Conservation (phyloP, 148 eudicot genomes). For the Rhododendron ovatum region DNA sequence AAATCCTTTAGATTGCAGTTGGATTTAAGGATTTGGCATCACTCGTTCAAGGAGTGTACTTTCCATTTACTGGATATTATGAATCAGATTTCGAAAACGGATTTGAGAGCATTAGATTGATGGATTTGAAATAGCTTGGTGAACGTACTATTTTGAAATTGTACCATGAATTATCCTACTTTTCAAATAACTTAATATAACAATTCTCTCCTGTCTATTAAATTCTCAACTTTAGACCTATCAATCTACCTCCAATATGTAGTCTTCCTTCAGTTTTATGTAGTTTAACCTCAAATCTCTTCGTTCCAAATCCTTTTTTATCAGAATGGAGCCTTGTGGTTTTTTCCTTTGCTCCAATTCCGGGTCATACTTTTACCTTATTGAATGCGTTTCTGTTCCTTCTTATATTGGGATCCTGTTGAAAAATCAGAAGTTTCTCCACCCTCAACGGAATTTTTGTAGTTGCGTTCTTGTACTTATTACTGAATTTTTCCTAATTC, state of each 20-base stretch:
- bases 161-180: neutral
- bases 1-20: neutral
- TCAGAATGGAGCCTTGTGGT: neutral
- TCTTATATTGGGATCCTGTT: neutral
- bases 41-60: neutral
- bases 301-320: neutral
- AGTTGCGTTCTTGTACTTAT: neutral
- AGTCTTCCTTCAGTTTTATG: neutral
- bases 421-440: neutral
- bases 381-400: neutral
- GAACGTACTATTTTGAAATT: neutral
- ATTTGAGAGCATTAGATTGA: neutral
- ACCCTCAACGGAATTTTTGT: neutral
- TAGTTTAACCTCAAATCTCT: neutral
- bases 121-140: neutral
- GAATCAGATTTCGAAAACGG: neutral
- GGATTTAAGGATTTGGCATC: neutral
- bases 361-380: neutral
- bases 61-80: neutral
- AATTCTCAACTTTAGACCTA: neutral
- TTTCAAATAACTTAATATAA: neutral
- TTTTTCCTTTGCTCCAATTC: neutral
- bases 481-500: neutral
- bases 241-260: neutral
- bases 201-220: neutral